Percentiles rank a stretch among this genome's conserved stretches.
These are phyloP conservation scores for Heteromeles arbutifolia DNA, from an alignment of 306 rosid species.

Conservation along the genomic window DNA sequence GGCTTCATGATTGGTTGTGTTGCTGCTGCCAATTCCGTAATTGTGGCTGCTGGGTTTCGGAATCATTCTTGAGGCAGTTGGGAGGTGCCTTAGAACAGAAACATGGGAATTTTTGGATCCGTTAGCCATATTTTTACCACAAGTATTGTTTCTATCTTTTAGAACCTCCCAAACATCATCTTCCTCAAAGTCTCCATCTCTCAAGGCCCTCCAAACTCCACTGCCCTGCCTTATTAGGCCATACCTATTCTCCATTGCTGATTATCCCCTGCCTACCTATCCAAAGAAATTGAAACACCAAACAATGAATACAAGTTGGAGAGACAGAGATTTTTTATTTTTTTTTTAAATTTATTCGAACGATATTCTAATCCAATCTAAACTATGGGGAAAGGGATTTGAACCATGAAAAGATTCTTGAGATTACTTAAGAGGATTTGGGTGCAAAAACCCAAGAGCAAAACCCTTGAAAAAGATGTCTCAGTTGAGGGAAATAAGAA, in stretches of 20 bases:
- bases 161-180: slow-evolving; percentile 68
- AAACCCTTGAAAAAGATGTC: slow-evolving; percentile 6
- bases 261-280: slow-evolving; percentile 24
- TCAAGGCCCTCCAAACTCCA: slow-evolving; percentile 72
- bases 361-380: neutral
- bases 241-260: slow-evolving; percentile 48
- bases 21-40: slow-evolving; percentile 15
- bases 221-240: slow-evolving; percentile 45
- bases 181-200: slow-evolving; percentile 86
- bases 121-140: slow-evolving; percentile 6
- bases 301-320: neutral
- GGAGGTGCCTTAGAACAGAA: slow-evolving; percentile 30
- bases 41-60: slow-evolving; percentile 31
- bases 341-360: neutral
- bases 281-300: slow-evolving; percentile 8
- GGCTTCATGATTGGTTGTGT: slow-evolving; percentile 26
- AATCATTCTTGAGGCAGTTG: slow-evolving; percentile 55
- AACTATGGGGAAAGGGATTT: neutral
- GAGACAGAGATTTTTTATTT: neutral
- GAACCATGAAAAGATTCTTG: neutral
- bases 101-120: slow-evolving; percentile 21
- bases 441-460: neutral
- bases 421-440: neutral
- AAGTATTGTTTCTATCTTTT: slow-evolving; percentile 26
- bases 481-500: slow-evolving; percentile 12